Evolutionary conservation across 2,329 filamentous ascomycete species (phyloP).

Genomic region (Cryphonectria radicalis): DNA sequence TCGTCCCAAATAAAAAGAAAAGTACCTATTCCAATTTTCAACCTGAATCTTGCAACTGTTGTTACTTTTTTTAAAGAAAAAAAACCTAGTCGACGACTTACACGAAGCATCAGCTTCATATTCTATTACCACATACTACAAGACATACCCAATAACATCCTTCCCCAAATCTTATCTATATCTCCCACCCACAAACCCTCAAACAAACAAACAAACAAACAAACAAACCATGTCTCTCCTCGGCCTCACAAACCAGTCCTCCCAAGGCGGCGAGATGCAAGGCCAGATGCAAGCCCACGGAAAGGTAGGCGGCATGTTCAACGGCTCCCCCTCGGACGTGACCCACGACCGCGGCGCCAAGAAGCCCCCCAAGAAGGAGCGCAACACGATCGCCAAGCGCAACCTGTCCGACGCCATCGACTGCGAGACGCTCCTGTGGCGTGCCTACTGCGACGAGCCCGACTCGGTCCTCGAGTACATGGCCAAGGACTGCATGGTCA

Average conservation of each 20-base stretch:
- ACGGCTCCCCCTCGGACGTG: conserved; percentile 28
- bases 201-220: background rate
- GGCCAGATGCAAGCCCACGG: conserved; percentile 9
- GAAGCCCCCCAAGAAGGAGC: conserved; percentile 35
- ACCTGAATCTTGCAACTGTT: too few species aligned
- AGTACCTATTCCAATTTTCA: too few species aligned
- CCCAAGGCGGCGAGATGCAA: background rate
- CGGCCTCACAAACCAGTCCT: background rate
- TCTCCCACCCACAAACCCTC: too few species aligned
- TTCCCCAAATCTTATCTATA: too few species aligned
- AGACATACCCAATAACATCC: too few species aligned
- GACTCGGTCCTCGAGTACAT: conserved; percentile 43
- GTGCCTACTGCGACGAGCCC: conserved; percentile 43
- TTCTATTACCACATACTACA: too few species aligned
- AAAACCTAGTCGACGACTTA: background rate
- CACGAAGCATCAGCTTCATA: background rate
- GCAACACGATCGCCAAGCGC: conserved; percentile 45
- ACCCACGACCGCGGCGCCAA: conserved; percentile 33
- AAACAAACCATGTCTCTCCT: conserved; percentile 1
- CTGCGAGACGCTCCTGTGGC: conserved; percentile 45
- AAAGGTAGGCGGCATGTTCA: conserved; percentile 25
- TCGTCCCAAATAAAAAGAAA: background rate
- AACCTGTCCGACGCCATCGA: conserved; percentile 44
- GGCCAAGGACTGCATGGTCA: conserved; percentile 44
- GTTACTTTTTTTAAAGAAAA: too few species aligned